Evolutionary conservation across 108 stramenopile species (phyloP).

Genomic region (Cyclotella choctawhatcheeana): DNA sequence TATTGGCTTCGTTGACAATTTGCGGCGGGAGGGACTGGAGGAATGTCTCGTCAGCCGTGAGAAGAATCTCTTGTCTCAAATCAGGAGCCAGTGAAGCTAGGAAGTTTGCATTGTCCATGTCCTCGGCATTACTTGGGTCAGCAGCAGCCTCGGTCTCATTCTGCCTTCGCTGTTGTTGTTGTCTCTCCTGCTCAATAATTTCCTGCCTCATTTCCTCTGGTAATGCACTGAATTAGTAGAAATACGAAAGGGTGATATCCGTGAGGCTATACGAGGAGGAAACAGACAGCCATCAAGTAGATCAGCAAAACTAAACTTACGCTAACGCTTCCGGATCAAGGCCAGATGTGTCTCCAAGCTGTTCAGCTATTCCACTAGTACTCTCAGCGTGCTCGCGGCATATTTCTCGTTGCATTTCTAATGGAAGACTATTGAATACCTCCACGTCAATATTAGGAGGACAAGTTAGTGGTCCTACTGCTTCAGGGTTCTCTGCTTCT

Average conservation of each 20-base stretch:
- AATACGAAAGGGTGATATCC: not conserved
- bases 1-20: conserved; percentile 88
- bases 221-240: conserved; percentile 52
- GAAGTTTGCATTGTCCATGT: conserved; percentile 91
- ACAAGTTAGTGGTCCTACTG: conserved; percentile 63
- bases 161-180: conserved; percentile 73
- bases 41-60: conserved; percentile 86
- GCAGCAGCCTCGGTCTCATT: conserved; percentile 65
- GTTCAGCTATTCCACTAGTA: conserved; percentile 59
- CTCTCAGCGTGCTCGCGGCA: conserved; percentile 68
- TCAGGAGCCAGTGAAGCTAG: conserved; percentile 91
- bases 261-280: not conserved
- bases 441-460: conserved; percentile 92
- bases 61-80: conserved; percentile 89
- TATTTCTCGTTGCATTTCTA: conserved; percentile 93
- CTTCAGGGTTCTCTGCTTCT: not conserved
- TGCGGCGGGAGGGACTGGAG: conserved; percentile 82
- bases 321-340: conserved; percentile 94
- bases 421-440: conserved; percentile 89
- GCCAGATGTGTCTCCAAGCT: conserved; percentile 83
- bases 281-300: not conserved
- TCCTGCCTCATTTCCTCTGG: conserved; percentile 95
- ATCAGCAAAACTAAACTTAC: too few relatives aligned
- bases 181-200: conserved; percentile 89
- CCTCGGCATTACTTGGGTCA: conserved; percentile 89